Evolutionary conservation across 2,329 filamentous ascomycete genomes (phyloP).

Genomic region (Pleurostoma richardsiae): DNA sequence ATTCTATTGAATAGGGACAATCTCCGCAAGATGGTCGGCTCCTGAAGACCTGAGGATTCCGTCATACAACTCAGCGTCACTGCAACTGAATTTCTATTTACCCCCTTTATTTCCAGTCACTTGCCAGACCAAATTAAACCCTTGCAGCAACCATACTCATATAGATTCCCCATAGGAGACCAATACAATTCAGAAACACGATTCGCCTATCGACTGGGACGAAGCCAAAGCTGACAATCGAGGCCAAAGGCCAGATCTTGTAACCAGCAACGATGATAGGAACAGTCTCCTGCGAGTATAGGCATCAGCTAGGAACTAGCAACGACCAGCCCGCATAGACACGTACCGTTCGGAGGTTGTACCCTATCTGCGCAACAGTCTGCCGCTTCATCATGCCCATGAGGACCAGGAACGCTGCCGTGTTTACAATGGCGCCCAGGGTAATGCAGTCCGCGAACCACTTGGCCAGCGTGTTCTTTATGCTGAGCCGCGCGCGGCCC

Average conservation of each 20-base stretch:
- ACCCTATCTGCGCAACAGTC: constrained; percentile 23
- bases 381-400: constrained; percentile 42
- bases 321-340: neutral
- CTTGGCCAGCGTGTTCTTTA: constrained; percentile 37
- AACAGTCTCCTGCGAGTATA: constrained; percentile 31
- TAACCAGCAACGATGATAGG: constrained; percentile 43
- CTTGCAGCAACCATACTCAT: constrained; percentile 40
- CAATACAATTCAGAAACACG: constrained; percentile 43
- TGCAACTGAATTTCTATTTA: no score
- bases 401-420: constrained; percentile 37
- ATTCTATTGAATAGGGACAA: no score
- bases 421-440: constrained; percentile 39
- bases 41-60: no score
- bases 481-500: constrained; percentile 27
- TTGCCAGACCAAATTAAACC: neutral
- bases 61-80: no score
- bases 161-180: constrained; percentile 45
- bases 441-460: constrained; percentile 48
- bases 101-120: no score
- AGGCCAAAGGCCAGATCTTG: constrained; percentile 47
- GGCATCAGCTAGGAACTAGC: neutral
- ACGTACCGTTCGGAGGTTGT: constrained; percentile 30
- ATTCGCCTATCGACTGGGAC: constrained; percentile 43
- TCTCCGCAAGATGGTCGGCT: no score
- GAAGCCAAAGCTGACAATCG: constrained; percentile 43